Base-by-base conservation (phyloP, 352 stramenopile species). In the Phytophthora fragariae region DNA sequence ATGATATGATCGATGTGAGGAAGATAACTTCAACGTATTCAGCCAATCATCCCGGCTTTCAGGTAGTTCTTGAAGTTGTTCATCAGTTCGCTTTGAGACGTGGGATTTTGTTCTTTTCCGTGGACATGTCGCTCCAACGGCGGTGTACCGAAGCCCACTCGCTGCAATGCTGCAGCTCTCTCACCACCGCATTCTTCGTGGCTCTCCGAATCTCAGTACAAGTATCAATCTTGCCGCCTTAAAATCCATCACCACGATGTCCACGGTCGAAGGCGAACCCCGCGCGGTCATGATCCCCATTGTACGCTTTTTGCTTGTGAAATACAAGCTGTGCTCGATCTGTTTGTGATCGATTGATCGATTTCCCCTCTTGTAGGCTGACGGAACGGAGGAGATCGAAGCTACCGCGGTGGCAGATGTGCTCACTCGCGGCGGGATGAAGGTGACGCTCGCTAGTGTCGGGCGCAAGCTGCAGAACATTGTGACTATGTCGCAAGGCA, bases 361-460 rank as follows among this genome's bases (percentile, higher is more conserved):
- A 21, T 21, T 52, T 17, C 15, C n/a, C 3, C 12, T 52, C 44
- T 24, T 55, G 17, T 14, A 92, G 87, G 87, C 87, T 9, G 84
- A 92, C 60, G 87, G 84, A n/a, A 93, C 71, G 35, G 87, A 94
- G 76, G 84, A 94, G 64, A 92, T 93, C 68, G 87, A 94, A 71
- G 85, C 84, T 15, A 77, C 91, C 54, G 84, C 82, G 29, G 70
- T 92, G 11, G 75, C 84, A 10, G 87, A 94, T 50, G 87, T 93
- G 39, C 75, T 93, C 31, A 80, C 86, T 29, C 85, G 87, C 47
- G 87, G 84, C 29, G 85, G 85, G 27, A 79, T 92, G 49, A 73
- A 85, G 68, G 84, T 91, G 55, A 94, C 87, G 33, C 35, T 92
- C 24, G 83, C 85, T 17, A 83, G 79, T 52, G 82, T 92, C 27